These are phyloP conservation scores for Populus tremula DNA, from an alignment of 345 rosid genomes.

Conservation along the genomic window DNA sequence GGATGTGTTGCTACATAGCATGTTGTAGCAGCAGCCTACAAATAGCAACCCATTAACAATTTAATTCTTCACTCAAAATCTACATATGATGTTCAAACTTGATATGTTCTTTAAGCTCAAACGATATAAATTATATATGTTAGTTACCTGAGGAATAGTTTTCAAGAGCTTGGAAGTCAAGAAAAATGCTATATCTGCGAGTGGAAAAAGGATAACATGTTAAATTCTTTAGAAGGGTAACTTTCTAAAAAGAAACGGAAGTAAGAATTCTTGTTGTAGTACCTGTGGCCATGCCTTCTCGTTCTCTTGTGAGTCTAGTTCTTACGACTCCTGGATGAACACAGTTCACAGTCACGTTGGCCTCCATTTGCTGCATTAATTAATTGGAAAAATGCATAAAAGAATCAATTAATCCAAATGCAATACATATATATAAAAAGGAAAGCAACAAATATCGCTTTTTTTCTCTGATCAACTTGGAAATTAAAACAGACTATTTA, in stretches of 20 bases:
- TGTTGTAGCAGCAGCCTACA: conserved; percentile 92
- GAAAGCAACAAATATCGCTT: conserved; percentile 40
- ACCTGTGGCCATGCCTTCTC: conserved; percentile 90
- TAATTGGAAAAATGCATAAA: background rate
- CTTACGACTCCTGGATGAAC: conserved; percentile 94
- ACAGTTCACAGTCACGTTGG: conserved; percentile 81
- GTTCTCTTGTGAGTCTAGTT: conserved; percentile 87
- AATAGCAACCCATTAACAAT: background rate
- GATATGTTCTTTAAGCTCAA: background rate
- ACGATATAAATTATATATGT: background rate
- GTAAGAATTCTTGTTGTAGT: background rate
- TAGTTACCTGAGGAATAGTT: conserved; percentile 80
- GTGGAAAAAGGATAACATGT: background rate
- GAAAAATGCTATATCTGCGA: conserved; percentile 76
- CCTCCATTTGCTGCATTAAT: conserved; percentile 61
- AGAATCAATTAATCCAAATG: background rate
- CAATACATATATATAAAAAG: background rate
- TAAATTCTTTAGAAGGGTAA: background rate
- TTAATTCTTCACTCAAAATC: background rate
- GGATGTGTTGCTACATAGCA: conserved; percentile 79
- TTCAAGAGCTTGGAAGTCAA: conserved; percentile 77
- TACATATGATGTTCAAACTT: background rate
- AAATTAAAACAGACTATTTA: background rate
- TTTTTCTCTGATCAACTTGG: background rate
- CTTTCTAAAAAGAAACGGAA: background rate